Percentiles rank a stretch among this genome's conserved stretches.
These are phyloP conservation scores for Calonectria naviculata DNA, from an alignment of 2,329 filamentous ascomycete species.

Conservation along the genomic window DNA sequence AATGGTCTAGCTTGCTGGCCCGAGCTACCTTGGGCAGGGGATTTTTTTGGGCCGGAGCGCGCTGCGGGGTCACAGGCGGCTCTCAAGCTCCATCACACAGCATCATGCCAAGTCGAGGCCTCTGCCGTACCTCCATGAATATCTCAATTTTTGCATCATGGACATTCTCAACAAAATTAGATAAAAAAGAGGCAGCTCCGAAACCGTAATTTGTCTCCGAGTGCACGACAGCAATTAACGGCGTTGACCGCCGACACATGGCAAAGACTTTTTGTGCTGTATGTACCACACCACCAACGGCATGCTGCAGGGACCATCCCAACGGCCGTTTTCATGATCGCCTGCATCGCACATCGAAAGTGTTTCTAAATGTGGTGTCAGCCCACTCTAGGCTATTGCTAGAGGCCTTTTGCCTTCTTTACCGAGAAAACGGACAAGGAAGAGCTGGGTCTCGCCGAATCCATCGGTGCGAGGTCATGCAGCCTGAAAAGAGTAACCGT, in stretches of 20 bases:
- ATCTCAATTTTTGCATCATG: not conserved
- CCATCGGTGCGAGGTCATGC: not conserved
- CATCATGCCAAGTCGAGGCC: not conserved
- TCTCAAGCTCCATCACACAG: not conserved
- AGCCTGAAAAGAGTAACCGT: not conserved
- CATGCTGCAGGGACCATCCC: conserved; percentile 1
- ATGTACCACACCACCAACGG: not conserved
- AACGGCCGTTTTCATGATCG: not conserved
- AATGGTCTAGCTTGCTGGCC: not conserved
- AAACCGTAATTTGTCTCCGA: not conserved
- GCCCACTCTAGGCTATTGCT: not conserved
- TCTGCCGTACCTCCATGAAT: not conserved
- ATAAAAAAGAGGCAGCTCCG: not conserved
- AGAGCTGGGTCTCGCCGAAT: not conserved
- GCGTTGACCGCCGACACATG: not conserved
- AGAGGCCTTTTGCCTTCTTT: not conserved
- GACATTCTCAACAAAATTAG: not conserved
- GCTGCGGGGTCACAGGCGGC: conserved; percentile 2
- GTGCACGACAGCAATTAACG: no score
- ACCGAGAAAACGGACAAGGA: not conserved
- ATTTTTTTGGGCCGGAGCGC: not conserved
- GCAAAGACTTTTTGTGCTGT: not conserved
- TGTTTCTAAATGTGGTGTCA: not conserved
- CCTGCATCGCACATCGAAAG: not conserved
- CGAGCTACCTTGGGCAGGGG: not conserved